Evolutionary conservation across 2,329 filamentous ascomycete species (phyloP).

Genomic region (Capronia epimyces): DNA sequence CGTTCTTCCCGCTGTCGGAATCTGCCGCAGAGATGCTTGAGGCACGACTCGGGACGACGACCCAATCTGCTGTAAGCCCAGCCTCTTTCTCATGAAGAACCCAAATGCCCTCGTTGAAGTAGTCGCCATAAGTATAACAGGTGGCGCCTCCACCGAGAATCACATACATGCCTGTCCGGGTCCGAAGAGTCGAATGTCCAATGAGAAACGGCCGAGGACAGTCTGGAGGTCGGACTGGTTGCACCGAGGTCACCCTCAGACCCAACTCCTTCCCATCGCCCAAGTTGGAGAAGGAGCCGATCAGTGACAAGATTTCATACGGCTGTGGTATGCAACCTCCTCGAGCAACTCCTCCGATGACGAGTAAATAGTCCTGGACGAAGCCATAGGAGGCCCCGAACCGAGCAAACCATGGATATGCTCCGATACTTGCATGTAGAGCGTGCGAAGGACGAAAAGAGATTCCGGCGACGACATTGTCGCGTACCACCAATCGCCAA

Average conservation of each 20-base stretch:
- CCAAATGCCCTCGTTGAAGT: conserved; percentile 65
- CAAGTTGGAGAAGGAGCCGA: conserved; percentile 24
- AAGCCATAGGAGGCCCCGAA: conserved; percentile 50
- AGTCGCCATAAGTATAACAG: conserved; percentile 86
- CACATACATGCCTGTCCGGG: conserved; percentile 49
- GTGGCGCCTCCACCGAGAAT: conserved; percentile 76
- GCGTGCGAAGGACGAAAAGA: conserved; percentile 23
- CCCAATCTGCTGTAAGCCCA: conserved; percentile 33
- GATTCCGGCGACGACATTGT: conserved; percentile 34
- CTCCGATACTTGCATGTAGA: conserved; percentile 27
- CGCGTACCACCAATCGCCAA: conserved; percentile 53
- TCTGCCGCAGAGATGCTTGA: conserved; percentile 2
- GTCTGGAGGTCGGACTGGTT: conserved; percentile 28
- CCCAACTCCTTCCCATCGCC: conserved; percentile 25
- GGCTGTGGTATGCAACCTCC: conserved; percentile 36
- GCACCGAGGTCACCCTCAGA: conserved; percentile 29
- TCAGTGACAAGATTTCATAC: conserved; percentile 50
- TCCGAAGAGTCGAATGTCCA: conserved; percentile 55
- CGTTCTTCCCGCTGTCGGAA: conserved; percentile 6
- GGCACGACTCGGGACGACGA: conserved; percentile 24
- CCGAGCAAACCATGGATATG: conserved; percentile 35
- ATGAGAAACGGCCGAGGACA: conserved; percentile 61
- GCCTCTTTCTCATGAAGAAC: conserved; percentile 37
- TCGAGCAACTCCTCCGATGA: conserved; percentile 50
- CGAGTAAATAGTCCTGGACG: conserved; percentile 43